These are phyloP conservation scores for Aureobasidium sp. DNA, from an alignment of 2,329 filamentous ascomycete species.

Conservation along the genomic window DNA sequence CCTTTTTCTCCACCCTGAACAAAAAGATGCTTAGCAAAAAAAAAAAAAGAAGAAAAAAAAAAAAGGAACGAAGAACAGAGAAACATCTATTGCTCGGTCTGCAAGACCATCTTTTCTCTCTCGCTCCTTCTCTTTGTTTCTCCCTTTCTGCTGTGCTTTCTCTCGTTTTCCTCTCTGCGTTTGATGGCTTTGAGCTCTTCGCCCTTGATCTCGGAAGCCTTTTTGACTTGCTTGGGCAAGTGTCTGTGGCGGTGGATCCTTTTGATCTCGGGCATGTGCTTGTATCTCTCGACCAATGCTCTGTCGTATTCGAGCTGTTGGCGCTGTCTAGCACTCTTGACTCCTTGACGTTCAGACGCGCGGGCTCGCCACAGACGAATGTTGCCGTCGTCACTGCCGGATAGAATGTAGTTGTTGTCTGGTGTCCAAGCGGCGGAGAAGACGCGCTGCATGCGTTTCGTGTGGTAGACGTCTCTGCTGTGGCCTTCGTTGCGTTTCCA, in stretches of 20 bases:
- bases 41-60: neutral
- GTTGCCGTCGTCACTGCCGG: conserved; percentile 90
- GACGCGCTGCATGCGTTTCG: conserved; percentile 94
- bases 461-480: conserved; percentile 91
- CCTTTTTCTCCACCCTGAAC: neutral
- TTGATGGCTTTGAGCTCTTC: conserved; percentile 85
- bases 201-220: conserved; percentile 87
- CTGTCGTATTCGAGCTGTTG: conserved; percentile 89
- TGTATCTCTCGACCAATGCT: conserved; percentile 71
- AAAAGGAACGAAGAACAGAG: neutral
- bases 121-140: conserved; percentile 64
- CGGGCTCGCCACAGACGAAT: conserved; percentile 81
- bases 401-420: conserved; percentile 82
- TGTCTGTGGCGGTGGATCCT: conserved; percentile 88
- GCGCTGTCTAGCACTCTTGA: conserved; percentile 77
- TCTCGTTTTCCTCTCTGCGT: conserved; percentile 85
- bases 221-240: conserved; percentile 87
- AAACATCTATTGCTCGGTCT: conserved; percentile 46
- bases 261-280: conserved; percentile 92
- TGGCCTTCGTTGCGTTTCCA: conserved; percentile 76
- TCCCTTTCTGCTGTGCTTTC: conserved; percentile 82
- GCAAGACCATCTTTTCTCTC: conserved; percentile 87
- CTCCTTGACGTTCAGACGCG: conserved; percentile 71
- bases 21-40: neutral
- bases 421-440: conserved; percentile 79